A percentile compares a stretch with the other conserved stretches of the same genome.
phyloP scores from a whole-genome alignment of 352 stramenopile species.

The Globisporangium mamillatum region DNA sequence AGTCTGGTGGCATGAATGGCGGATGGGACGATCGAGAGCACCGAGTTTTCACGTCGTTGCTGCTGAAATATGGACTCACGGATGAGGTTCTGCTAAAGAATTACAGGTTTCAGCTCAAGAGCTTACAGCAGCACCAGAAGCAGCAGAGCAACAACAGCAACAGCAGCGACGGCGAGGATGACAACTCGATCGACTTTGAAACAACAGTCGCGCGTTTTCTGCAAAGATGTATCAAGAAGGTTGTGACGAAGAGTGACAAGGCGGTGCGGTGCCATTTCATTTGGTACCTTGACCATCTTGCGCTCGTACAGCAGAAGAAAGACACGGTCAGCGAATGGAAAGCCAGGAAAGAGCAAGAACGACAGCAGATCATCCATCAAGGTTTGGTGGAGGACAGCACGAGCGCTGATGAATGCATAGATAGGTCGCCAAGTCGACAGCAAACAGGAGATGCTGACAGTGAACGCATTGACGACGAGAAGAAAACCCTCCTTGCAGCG shows the following conservation, averaged over 20 bases:
- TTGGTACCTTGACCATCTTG: constrained; percentile 62
- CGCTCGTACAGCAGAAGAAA: constrained; percentile 62
- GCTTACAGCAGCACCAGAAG: neutral
- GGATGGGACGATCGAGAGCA: constrained; percentile 65
- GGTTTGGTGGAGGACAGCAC: constrained; percentile 25
- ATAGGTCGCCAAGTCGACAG: neutral
- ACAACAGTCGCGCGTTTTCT: constrained; percentile 43
- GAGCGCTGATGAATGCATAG: neutral
- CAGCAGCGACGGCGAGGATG: constrained; percentile 2
- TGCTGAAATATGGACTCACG: constrained; percentile 46
- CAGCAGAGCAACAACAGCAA: constrained; percentile 16
- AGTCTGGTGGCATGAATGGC: constrained; percentile 48
- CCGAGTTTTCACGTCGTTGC: constrained; percentile 32
- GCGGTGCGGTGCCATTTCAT: constrained; percentile 60
- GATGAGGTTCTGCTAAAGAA: constrained; percentile 43
- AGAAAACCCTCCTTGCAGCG: constrained; percentile 7
- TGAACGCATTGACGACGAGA: constrained; percentile 8
- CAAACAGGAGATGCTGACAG: neutral
- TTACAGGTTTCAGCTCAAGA: constrained; percentile 6
- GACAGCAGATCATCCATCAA: constrained; percentile 38
- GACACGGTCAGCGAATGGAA: constrained; percentile 57
- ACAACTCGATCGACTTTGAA: constrained; percentile 33
- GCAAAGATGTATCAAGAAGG: constrained; percentile 42
- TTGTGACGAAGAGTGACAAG: constrained; percentile 54
- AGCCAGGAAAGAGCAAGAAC: constrained; percentile 41